A percentile compares a stretch with the other conserved stretches of the same genome.
Evolutionary conservation across 805 yeast species (phyloP).

Genomic region (Tetrapisispora iriomotensis): DNA sequence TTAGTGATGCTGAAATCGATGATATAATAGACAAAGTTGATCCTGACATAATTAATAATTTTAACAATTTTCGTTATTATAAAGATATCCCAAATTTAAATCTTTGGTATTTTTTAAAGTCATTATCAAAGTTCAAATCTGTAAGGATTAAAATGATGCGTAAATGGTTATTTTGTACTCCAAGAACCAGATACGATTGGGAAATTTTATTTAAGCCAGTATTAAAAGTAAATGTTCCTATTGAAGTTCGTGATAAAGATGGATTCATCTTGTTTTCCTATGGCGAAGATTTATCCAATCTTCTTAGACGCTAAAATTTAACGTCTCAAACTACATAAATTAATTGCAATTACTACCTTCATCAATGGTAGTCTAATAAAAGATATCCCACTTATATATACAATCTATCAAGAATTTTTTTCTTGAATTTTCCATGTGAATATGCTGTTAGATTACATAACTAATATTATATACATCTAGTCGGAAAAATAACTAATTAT

Average conservation of each 20-base stretch:
- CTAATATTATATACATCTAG: not conserved
- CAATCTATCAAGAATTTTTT: not conserved
- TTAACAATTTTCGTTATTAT: slow-evolving; percentile 17
- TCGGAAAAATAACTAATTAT: not conserved
- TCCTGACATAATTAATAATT: slow-evolving; percentile 18
- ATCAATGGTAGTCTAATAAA: too few species aligned
- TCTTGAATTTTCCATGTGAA: not conserved
- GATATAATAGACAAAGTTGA: slow-evolving; percentile 8
- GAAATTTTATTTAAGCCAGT: slow-evolving; percentile 29
- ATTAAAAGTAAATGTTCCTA: slow-evolving; percentile 26
- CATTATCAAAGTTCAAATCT: slow-evolving; percentile 25
- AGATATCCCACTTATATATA: not conserved
- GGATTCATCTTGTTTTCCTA: slow-evolving; percentile 36
- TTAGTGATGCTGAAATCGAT: slow-evolving; percentile 4
- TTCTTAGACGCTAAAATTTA: not conserved
- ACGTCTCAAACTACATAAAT: too few species aligned
- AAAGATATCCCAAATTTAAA: slow-evolving; percentile 32
- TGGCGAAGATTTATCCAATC: slow-evolving; percentile 8
- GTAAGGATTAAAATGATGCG: slow-evolving; percentile 32
- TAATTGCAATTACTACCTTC: too few species aligned
- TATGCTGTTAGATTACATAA: not conserved
- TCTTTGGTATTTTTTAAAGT: slow-evolving; percentile 27
- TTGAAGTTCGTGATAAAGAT: slow-evolving; percentile 31
- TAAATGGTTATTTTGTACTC: slow-evolving; percentile 31
- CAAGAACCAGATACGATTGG: slow-evolving; percentile 33